Evolutionary conservation across 2,329 filamentous ascomycete species (phyloP), one percentile per base, ranked within the genome.

Genomic region (Pseudogymnoascus sp.): DNA sequence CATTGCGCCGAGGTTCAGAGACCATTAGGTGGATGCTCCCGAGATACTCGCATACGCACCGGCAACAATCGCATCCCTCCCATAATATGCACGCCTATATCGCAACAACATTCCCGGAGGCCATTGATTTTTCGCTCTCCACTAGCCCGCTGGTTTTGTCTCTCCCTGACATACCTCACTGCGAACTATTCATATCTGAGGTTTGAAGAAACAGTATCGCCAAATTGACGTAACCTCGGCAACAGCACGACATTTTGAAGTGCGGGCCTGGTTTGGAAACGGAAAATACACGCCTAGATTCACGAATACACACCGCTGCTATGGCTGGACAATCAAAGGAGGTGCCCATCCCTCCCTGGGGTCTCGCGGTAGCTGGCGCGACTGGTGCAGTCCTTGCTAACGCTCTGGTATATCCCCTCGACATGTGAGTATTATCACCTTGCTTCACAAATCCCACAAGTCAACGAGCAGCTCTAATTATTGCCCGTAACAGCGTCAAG

Each of bases 371-470:
- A 68, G 93, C 95, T 67, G 95, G 95, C 71, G 91, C 95, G 62
- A 90, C 91, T 19, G 95, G 95, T 66, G 95, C 95, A 57, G 91
- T 97, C 38, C 82, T 99, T 65, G 95, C 95, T 64, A 99, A 99
- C 80, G 90, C 93, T 50, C 79, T 97, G 67, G 93, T 97, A 64
- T 99, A 99, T 77, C 95, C 95, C 57, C 82, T 99, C 65, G 95
- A 99, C 77, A 93, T 99, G 93, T 96, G 81, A 80, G 89, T 78
- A 59, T 60, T 78, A 59, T 60, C 26, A 40, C 59, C 33, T 38
- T 40, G 33, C 59, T 26, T 31, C 21, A 35, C 53, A 33, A 21
- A 26, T 23, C 9, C n/a, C 31, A 3, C 57, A 60, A 60, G 35
- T 31, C 17, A 19, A 15, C n/a, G 21, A 53, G 11, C 13, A 11